Evolutionary conservation across 345 rosid species (phyloP).

Genomic region (Lumnitzera littorea): DNA sequence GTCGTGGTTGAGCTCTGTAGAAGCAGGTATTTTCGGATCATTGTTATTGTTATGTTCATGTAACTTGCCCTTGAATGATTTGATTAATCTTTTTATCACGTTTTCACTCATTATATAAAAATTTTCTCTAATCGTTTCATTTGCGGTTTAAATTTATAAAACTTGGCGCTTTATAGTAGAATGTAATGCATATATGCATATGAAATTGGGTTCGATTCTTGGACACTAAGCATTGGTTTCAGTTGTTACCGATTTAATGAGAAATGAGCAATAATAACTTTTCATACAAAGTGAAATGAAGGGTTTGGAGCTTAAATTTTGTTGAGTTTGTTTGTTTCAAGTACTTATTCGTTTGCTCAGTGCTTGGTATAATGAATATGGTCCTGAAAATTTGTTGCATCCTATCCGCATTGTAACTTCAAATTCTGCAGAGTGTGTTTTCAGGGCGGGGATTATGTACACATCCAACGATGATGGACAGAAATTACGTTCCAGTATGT

Average conservation of each 20-base stretch:
- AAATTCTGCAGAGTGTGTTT: conserved; percentile 47
- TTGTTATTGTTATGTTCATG: background rate
- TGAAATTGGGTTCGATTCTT: too few species aligned
- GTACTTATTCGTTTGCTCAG: background rate
- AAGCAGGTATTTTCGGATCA: conserved; percentile 44
- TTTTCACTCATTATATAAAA: too few species aligned
- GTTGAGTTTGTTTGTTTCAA: background rate
- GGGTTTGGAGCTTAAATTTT: too few species aligned
- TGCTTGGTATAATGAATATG: background rate
- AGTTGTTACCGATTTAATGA: too few species aligned
- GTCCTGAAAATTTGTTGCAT: conserved; percentile 3
- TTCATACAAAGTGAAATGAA: too few species aligned
- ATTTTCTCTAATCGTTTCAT: too few species aligned
- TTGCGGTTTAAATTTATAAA: too few species aligned
- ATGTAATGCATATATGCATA: too few species aligned
- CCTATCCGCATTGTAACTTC: conserved; percentile 30
- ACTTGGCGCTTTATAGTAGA: too few species aligned
- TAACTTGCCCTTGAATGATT: background rate
- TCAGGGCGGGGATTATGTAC: conserved; percentile 98
- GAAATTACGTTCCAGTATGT: conserved; percentile 39
- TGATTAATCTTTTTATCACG: too few species aligned
- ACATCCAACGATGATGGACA: conserved; percentile 34
- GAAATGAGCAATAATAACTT: too few species aligned
- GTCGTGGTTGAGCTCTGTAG: conserved; percentile 93
- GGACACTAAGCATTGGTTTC: too few species aligned